These are phyloP conservation scores for Saccharum hybrid DNA, from an alignment of 202 grass and related monocot genomes.

Conservation along the genomic window DNA sequence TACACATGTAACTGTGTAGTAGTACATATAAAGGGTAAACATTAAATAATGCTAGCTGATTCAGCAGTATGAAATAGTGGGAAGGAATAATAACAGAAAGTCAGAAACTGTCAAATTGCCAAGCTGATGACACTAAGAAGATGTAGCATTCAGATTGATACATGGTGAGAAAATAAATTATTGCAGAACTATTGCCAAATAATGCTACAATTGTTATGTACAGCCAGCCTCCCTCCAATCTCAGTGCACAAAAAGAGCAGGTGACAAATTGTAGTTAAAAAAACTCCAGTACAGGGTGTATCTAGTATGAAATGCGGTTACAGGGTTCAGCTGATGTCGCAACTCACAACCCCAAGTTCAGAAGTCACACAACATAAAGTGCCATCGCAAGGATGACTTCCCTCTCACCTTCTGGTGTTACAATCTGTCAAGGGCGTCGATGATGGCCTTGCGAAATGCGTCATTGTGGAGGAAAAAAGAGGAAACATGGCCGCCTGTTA, in stretches of 20 bases:
- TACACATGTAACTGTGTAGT: background rate
- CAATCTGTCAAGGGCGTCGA: constrained; percentile 75
- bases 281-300: background rate
- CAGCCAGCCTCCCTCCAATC: background rate
- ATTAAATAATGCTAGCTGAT: no score
- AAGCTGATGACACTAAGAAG: background rate
- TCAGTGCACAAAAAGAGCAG: background rate
- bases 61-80: constrained; percentile 11
- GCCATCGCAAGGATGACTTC: background rate
- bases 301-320: background rate
- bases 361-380: constrained; percentile 28
- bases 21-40: background rate
- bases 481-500: constrained; percentile 85
- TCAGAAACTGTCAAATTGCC: background rate
- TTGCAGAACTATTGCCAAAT: constrained; percentile 5
- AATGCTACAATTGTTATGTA: constrained; percentile 32
- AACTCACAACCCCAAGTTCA: constrained; percentile 15
- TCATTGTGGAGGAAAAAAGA: constrained; percentile 89
- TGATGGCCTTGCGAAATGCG: constrained; percentile 86
- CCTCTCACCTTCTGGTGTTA: constrained; percentile 5
- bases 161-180: background rate
- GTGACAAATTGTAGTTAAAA: constrained; percentile 15
- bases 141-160: background rate
- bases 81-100: background rate
- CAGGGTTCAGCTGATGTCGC: background rate